Evolutionary conservation across 192 early-diverging fungal species (phyloP).

Genomic region (Umbelopsis vinacea): DNA sequence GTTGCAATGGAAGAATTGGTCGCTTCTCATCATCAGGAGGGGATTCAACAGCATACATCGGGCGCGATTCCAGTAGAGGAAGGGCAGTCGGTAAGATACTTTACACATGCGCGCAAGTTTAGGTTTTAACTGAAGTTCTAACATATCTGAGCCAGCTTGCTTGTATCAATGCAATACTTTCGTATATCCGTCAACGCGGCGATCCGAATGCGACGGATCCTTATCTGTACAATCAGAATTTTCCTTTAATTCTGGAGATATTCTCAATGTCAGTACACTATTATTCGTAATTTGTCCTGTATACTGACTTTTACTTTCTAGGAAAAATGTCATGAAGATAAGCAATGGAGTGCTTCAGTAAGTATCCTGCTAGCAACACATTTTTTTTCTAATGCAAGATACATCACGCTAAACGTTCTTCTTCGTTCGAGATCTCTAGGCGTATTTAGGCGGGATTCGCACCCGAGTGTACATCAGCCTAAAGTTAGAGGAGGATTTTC

Average conservation of each 20-base stretch:
- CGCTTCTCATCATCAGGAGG: background rate
- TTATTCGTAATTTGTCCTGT: background rate
- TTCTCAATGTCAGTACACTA: conserved; percentile 41
- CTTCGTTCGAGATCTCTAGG: conserved; percentile 67
- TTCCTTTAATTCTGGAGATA: conserved; percentile 31
- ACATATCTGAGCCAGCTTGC: conserved; percentile 35
- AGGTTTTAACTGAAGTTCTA: background rate
- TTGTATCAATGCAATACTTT: conserved; percentile 50
- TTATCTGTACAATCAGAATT: conserved; percentile 12
- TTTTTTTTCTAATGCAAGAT: background rate
- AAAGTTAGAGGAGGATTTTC: conserved; percentile 72
- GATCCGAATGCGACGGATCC: conserved; percentile 20
- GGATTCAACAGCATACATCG: background rate
- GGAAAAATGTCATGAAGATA: conserved; percentile 57
- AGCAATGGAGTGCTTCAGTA: conserved; percentile 65
- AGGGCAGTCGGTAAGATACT: background rate
- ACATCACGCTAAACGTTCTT: background rate
- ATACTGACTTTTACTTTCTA: conserved; percentile 18
- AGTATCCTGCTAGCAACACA: background rate
- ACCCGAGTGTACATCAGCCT: conserved; percentile 81
- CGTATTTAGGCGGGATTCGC: conserved; percentile 75
- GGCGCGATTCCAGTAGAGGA: background rate
- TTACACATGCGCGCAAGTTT: background rate
- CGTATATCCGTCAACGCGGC: conserved; percentile 39
- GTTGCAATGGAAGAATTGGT: conserved; percentile 4